Evolutionary conservation across 1,139 yeast genomes (phyloP).

Genomic region (Pichia sp.): DNA sequence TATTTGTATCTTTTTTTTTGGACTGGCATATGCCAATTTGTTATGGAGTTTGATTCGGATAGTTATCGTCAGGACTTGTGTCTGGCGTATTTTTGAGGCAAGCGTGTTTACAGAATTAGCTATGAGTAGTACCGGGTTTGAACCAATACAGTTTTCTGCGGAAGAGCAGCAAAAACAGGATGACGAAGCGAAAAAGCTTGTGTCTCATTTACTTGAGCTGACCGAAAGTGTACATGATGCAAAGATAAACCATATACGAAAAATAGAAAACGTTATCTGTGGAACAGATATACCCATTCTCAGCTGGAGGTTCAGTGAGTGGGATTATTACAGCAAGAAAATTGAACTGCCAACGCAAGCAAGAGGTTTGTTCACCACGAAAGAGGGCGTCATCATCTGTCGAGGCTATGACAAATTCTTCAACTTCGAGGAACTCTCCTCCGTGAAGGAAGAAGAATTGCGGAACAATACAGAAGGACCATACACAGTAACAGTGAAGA

Average conservation of each 20-base stretch:
- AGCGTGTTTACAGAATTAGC: neutral
- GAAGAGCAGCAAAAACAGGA: neutral
- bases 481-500: slow-evolving; percentile 74
- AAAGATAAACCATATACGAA: slow-evolving; percentile 32
- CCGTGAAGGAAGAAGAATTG: slow-evolving; percentile 49
- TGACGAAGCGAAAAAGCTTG: neutral
- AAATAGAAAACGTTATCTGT: slow-evolving; percentile 31
- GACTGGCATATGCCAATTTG: neutral
- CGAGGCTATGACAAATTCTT: slow-evolving; percentile 96
- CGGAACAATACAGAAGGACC: slow-evolving; percentile 60
- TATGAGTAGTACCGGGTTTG: neutral
- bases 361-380: slow-evolving; percentile 73
- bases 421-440: slow-evolving; percentile 62
- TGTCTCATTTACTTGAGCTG: neutral
- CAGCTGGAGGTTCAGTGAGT: slow-evolving; percentile 87
- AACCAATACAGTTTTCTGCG: slow-evolving; percentile 2
- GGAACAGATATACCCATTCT: slow-evolving; percentile 31
- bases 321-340: slow-evolving; percentile 67
- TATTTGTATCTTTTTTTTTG: neutral
- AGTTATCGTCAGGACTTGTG: neutral
- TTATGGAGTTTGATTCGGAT: neutral
- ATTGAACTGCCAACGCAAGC: slow-evolving; percentile 66
- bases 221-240: slow-evolving; percentile 6
- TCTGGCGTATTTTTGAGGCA: neutral
- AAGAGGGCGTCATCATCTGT: slow-evolving; percentile 52